Evolutionary conservation across 345 rosid genomes (phyloP).

Genomic region (Euphorbia peplus): DNA sequence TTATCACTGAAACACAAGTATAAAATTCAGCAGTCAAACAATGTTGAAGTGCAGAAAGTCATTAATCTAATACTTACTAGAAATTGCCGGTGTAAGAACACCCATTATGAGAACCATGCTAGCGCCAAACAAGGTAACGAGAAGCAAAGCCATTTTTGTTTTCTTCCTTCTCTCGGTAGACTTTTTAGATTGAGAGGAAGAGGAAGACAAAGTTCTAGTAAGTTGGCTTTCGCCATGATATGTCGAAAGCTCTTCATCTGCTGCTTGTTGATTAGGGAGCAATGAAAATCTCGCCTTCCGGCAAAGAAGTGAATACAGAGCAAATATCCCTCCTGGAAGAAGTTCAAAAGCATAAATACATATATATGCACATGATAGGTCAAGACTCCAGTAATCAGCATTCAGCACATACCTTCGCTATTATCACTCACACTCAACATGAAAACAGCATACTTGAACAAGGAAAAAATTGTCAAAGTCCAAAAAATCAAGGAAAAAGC

Average conservation of each 20-base stretch:
- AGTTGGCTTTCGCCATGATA: slow-evolving; percentile 53
- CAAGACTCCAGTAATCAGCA: slow-evolving; percentile 3
- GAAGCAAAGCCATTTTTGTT: slow-evolving; percentile 63
- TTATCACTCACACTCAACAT: slow-evolving; percentile 69
- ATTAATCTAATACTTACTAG: slow-evolving; percentile 42
- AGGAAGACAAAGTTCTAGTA: slow-evolving; percentile 38
- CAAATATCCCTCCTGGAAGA: slow-evolving; percentile 79
- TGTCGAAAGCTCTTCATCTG: slow-evolving; percentile 85
- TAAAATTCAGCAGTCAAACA: not conserved
- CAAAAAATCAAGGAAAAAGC: slow-evolving; percentile 83
- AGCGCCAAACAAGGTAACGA: slow-evolving; percentile 70
- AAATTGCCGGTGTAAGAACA: slow-evolving; percentile 80
- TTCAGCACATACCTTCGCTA: slow-evolving; percentile 68
- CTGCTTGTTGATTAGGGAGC: slow-evolving; percentile 90
- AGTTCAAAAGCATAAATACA: slow-evolving; percentile 17
- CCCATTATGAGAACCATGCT: slow-evolving; percentile 57
- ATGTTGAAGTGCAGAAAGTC: slow-evolving; percentile 3
- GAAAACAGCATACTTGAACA: slow-evolving; percentile 66
- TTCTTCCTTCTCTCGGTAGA: slow-evolving; percentile 59
- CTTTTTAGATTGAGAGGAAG: slow-evolving; percentile 46
- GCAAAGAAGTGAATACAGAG: slow-evolving; percentile 80
- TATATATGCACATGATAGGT: slow-evolving; percentile 1
- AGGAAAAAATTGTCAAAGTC: slow-evolving; percentile 71
- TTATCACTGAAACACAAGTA: slow-evolving; percentile 17
- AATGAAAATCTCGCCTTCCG: slow-evolving; percentile 73